Conservation (phyloP, 169 alveolate genomes). For the Nephromyces sp. region DNA sequence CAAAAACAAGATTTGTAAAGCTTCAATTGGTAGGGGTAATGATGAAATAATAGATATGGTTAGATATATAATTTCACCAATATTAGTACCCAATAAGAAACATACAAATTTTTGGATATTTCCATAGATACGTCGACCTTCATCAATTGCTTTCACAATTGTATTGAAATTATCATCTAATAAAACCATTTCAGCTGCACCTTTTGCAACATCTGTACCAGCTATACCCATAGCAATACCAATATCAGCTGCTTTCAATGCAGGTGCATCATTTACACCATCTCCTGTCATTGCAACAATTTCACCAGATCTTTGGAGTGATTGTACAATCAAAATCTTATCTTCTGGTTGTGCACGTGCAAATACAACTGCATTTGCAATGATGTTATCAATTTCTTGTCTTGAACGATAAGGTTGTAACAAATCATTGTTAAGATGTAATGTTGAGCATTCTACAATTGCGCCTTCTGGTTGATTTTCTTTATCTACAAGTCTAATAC, state of each 20-base stretch:
- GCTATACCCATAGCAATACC: slow-evolving; percentile 98
- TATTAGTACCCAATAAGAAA: slow-evolving; percentile 80
- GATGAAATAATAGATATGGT: slow-evolving; percentile 65
- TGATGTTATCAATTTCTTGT: background rate
- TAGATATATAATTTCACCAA: slow-evolving; percentile 76
- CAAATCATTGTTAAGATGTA: background rate
- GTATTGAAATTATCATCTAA: slow-evolving; percentile 93
- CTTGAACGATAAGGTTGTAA: background rate
- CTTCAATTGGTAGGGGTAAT: slow-evolving; percentile 78
- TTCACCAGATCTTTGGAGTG: slow-evolving; percentile 60
- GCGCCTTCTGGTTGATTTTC: background rate
- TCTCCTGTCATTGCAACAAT: slow-evolving; percentile 89
- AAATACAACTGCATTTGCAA: slow-evolving; percentile 47
- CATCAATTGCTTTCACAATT: slow-evolving; percentile 74
- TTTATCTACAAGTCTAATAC: slow-evolving; percentile 55
- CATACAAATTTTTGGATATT: slow-evolving; percentile 86
- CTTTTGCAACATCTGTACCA: slow-evolving; percentile 99
- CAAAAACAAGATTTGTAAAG: slow-evolving; percentile 69
- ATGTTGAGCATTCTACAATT: background rate
- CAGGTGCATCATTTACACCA: slow-evolving; percentile 89
- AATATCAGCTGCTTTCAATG: slow-evolving; percentile 85
- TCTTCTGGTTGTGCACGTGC: slow-evolving; percentile 82
- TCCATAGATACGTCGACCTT: slow-evolving; percentile 79
- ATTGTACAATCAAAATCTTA: slow-evolving; percentile 76
- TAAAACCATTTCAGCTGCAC: slow-evolving; percentile 97